Percentiles rank a stretch among this genome's conserved stretches.
Evolutionary conservation across 1,284 basidiomycete species (phyloP).

Genomic region (Rhizoctonia solani): DNA sequence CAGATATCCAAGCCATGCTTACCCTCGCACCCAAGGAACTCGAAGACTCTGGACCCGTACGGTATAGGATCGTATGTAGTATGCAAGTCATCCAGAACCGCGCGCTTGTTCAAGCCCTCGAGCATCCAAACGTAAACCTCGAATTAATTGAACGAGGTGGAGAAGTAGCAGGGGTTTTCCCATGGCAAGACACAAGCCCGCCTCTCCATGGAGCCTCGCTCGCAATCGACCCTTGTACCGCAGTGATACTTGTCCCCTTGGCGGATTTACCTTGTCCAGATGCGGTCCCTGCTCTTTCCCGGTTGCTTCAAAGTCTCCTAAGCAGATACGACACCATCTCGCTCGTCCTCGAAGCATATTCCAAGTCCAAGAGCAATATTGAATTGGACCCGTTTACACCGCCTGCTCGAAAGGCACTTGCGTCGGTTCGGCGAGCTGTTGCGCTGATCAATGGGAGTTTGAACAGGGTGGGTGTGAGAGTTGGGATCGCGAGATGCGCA

Average conservation of each 20-base stretch:
- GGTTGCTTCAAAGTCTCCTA: constrained; percentile 6
- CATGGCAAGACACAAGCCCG: constrained; percentile 10
- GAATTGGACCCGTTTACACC: constrained; percentile 20
- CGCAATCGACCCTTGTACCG: constrained; percentile 1
- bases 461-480: not conserved
- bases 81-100: constrained; percentile 23
- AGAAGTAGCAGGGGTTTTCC: not conserved
- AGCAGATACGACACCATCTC: constrained; percentile 6
- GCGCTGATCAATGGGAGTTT: not conserved
- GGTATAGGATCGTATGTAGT: not conserved
- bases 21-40: constrained; percentile 5
- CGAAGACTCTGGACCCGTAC: not conserved
- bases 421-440: not conserved
- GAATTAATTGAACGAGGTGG: constrained; percentile 1
- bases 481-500: constrained; percentile 2
- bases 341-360: constrained; percentile 15
- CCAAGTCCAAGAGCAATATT: not conserved
- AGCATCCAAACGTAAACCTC: constrained; percentile 1
- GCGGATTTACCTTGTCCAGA: constrained; percentile 15
- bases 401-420: not conserved
- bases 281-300: constrained; percentile 1
- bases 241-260: constrained; percentile 6
- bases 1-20: not conserved
- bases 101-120: constrained; percentile 8
- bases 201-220: constrained; percentile 20